Base-by-base conservation (phyloP, 1,139 yeast genomes). In the Scheffersomyces quercinus region DNA sequence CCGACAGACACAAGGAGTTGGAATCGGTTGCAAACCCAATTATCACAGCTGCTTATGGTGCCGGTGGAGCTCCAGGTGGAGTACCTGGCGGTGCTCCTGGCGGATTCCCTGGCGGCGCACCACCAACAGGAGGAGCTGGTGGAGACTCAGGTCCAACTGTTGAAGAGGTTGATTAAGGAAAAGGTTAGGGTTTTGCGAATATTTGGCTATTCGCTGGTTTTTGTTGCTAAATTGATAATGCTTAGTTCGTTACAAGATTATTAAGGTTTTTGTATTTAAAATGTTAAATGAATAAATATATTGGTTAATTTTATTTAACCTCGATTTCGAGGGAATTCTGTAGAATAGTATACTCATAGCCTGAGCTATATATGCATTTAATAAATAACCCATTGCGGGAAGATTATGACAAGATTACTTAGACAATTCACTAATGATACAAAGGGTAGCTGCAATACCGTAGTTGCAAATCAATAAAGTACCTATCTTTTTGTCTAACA, bases 11-110 rank as follows among this genome's bases (percentile, higher is more conserved):
- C 63, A 82, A 82, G 73, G 87, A 83, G 59, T 75, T 83, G 58
- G 88, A 83, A 61, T 70, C 67, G 43, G 63, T 79, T 56, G 85
- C 85, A 42, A 83, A 82, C 61, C 88, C 88, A 60, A 81, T 82
- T 44, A 78, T 83, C 68, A 70, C 79, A 49, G 79, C 80, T 56
- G 83, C 84, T 61, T 83, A 83, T 61, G 78, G 76, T 54, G 67
- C 62, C n/a, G 81, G 78, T 42, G 84, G 81, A 55, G 61, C 64
- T 45, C 59, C 62, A 13, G 62, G 58, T 9, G 64, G 60, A 14
- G 61, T 58, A 16, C 55, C 57, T 13, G 65, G 62, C 13, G 75
- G 63, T 12, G 60, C 58, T 28, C 52, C 60, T 31, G 66, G 58
- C 24, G 78, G 69, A 32, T 69, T 63, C 50, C 72, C 74, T 40